These are phyloP conservation scores for Russula abietina DNA, from an alignment of 768 basidiomycete genomes.

Conservation along the genomic window DNA sequence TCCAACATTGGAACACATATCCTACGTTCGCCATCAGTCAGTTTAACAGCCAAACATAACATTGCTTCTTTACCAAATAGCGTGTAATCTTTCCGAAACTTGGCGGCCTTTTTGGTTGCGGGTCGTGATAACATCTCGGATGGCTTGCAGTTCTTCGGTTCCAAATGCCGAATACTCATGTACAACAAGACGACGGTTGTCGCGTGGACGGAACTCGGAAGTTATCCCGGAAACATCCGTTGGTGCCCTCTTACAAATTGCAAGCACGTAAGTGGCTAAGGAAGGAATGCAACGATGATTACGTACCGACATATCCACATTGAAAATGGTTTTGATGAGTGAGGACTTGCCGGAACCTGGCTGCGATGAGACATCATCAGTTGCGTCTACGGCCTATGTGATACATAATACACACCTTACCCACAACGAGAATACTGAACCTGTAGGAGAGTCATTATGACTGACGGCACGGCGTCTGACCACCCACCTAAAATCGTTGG, in stretches of 20 bases:
- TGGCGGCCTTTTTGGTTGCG: neutral
- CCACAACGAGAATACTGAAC: conserved; percentile 14
- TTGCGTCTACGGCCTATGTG: too few relatives aligned
- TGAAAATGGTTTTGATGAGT: conserved; percentile 3
- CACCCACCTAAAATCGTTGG: conserved; percentile 5
- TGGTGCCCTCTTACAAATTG: neutral
- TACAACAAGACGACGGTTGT: neutral
- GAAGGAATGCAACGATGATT: neutral
- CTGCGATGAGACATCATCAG: neutral
- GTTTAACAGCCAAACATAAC: neutral
- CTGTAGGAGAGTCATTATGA: too few relatives aligned
- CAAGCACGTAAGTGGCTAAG: neutral
- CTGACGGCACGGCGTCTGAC: neutral
- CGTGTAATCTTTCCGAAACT: conserved; percentile 7
- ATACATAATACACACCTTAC: neutral
- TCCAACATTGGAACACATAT: conserved; percentile 8
- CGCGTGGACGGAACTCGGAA: neutral
- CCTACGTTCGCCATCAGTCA: conserved; percentile 1
- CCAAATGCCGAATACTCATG: conserved; percentile 2
- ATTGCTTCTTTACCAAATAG: conserved; percentile 5
- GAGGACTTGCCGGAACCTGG: conserved; percentile 12
- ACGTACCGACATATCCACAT: conserved; percentile 11
- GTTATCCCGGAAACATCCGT: neutral
- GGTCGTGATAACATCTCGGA: neutral
- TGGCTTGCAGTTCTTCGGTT: neutral